phyloP scores from a whole-genome alignment of 2,329 filamentous ascomycete species.

The Emergomyces pasteurianus region DNA sequence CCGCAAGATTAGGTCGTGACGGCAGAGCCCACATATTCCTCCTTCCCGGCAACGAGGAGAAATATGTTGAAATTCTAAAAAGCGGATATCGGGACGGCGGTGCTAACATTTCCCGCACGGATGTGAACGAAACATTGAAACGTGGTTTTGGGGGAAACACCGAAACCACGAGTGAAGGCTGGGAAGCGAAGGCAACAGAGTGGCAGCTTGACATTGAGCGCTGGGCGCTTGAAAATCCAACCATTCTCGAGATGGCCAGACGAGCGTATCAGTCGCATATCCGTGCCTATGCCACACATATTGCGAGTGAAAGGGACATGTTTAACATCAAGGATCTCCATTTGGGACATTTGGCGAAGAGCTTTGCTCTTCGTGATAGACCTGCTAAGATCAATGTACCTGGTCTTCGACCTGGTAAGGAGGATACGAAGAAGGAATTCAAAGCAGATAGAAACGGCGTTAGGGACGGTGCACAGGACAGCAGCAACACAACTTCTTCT shows the following conservation, averaged over 20 bases:
- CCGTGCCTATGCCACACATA: slow-evolving; percentile 87
- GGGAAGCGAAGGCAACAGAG: slow-evolving; percentile 56
- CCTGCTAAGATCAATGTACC: slow-evolving; percentile 61
- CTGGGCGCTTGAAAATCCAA: slow-evolving; percentile 51
- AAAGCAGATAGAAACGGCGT: slow-evolving; percentile 33
- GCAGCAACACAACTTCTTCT: slow-evolving; percentile 24
- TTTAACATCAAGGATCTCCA: slow-evolving; percentile 91
- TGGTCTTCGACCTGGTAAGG: slow-evolving; percentile 38
- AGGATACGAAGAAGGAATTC: slow-evolving; percentile 35
- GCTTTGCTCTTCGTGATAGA: slow-evolving; percentile 78
- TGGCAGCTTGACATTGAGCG: slow-evolving; percentile 55
- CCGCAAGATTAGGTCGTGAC: slow-evolving; percentile 78
- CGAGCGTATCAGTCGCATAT: slow-evolving; percentile 87
- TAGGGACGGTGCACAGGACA: slow-evolving; percentile 11
- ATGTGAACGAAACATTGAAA: slow-evolving; percentile 54
- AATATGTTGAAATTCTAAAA: slow-evolving; percentile 69
- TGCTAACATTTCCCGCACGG: slow-evolving; percentile 49
- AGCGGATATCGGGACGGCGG: slow-evolving; percentile 55
- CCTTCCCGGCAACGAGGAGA: slow-evolving; percentile 81
- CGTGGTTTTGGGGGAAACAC: slow-evolving; percentile 47
- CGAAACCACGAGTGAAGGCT: slow-evolving; percentile 37
- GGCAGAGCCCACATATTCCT: slow-evolving; percentile 84
- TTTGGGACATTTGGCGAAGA: slow-evolving; percentile 86
- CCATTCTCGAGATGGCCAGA: slow-evolving; percentile 66
- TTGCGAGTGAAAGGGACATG: slow-evolving; percentile 67